Base-by-base conservation (phyloP, 345 rosid species). In the Physaria fendleri region DNA sequence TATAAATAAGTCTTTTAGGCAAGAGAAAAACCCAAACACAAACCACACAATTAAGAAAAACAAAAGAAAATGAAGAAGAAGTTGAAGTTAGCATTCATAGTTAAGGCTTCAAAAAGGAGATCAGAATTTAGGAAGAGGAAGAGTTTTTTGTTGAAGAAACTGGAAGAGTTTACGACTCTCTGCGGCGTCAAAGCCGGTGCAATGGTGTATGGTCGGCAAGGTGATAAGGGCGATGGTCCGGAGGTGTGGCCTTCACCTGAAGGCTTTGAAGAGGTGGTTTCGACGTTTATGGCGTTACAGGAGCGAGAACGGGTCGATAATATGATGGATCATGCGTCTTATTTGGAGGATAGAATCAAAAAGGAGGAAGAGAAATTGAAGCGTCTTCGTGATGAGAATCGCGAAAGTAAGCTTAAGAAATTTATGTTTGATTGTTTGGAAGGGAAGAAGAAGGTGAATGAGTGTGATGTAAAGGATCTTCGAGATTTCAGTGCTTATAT, bases 121-220 rank as follows among this genome's bases (percentile, higher is more conserved):
- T 0, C 8, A 39, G 2, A 49, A 16, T 62, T 62, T 50, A 62
- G 6, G 40, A 62, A 50, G 50, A 62, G 67, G 41, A 39, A 20
- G 16, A 12, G 0, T 13, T 58, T 49, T 4, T 0, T 62, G 0
- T 0, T 4, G 39, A 50, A 62, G 67, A 50, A 62, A 29, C 23
- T 50, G 32, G 2, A 50, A 6, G 41, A 62, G 32, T 15, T 62
- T 2, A 27, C 4, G 12, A 50, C 67, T 39, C 41, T 62, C 5
- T 62, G 67, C 41, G 67, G 2, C 15, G 10, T 62, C 41, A 6
- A 50, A 39, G 67, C 41, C 0, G 39, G 50, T 62, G 67, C 50
- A 2, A 41, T 39, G 2, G 0, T 62, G 23, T 4, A 0, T 32
- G 29, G 27, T 23, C 12, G 15, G 21, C 11, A 3, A n/a, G n/a